Percentiles rank a stretch among this genome's conserved stretches.
phyloP scores from a whole-genome alignment of 345 rosid species.

The Noccaea caerulescens region DNA sequence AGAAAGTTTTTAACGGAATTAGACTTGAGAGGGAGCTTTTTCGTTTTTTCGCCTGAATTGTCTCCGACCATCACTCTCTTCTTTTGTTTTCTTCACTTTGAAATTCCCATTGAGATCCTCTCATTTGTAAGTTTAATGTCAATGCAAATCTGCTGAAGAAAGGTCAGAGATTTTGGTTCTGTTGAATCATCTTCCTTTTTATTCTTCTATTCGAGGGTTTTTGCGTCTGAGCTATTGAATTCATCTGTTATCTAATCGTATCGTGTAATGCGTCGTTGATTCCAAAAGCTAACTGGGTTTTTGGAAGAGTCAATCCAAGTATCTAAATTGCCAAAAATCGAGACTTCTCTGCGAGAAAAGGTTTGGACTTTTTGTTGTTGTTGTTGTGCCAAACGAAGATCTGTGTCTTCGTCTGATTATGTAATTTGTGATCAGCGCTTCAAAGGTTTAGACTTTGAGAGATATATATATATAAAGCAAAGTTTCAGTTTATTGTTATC shows the following conservation, averaged over 20 bases:
- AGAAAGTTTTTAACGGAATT: constrained; percentile 30
- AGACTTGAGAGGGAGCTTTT: constrained; percentile 17
- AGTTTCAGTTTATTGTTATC: constrained; percentile 10
- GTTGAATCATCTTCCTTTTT: constrained; percentile 2
- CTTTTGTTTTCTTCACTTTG: constrained; percentile 6
- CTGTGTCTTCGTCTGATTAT: constrained; percentile 29
- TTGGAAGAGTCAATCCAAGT: constrained; percentile 8
- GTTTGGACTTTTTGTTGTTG: constrained; percentile 15
- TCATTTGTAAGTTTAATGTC: constrained; percentile 27
- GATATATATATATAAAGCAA: background rate
- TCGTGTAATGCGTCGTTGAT: constrained; percentile 36
- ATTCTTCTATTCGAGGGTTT: constrained; percentile 34
- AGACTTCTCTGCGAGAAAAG: constrained; percentile 15
- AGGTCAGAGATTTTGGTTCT: constrained; percentile 29
- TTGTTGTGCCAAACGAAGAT: constrained; percentile 23
- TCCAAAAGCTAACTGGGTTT: constrained; percentile 22
- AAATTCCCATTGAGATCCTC: constrained; percentile 28
- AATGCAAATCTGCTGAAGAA: constrained; percentile 26
- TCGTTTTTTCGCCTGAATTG: constrained; percentile 19
- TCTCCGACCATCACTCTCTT: constrained; percentile 34
- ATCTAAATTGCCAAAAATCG: constrained; percentile 15
- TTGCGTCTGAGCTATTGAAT: constrained; percentile 33
- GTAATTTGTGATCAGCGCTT: constrained; percentile 8
- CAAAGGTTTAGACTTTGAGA: background rate
- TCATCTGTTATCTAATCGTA: background rate